These are phyloP conservation scores for Dictyostelium intermedium DNA, from an alignment of 78 protist genomes.

Conservation along the genomic window DNA sequence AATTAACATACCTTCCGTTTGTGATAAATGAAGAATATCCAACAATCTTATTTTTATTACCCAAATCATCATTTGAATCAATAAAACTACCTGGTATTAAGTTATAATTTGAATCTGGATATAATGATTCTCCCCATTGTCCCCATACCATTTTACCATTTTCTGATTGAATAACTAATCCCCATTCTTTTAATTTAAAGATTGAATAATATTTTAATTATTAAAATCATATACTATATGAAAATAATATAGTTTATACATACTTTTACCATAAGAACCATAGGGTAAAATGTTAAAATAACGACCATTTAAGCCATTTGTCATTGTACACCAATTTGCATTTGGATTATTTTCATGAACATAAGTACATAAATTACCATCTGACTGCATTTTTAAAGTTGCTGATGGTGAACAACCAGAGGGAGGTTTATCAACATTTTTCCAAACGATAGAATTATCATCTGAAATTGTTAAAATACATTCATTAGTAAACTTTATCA, in stretches of 20 bases:
- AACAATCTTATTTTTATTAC: too few relatives aligned
- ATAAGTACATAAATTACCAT: background rate
- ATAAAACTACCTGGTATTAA: background rate
- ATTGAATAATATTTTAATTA: too few relatives aligned
- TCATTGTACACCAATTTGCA: background rate
- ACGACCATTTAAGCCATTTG: background rate
- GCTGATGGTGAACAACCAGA: background rate
- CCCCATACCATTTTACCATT: constrained; percentile 38
- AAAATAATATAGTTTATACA: background rate
- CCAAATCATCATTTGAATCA: too few relatives aligned
- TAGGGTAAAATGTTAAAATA: background rate
- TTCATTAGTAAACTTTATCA: background rate
- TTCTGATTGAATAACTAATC: background rate
- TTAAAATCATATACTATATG: too few relatives aligned
- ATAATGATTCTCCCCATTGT: background rate
- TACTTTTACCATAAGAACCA: background rate
- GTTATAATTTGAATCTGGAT: background rate
- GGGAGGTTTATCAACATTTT: background rate
- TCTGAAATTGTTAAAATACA: background rate
- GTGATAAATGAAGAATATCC: too few relatives aligned
- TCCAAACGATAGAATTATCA: background rate
- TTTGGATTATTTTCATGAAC: background rate
- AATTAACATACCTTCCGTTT: too few relatives aligned
- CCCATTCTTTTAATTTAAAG: too few relatives aligned
- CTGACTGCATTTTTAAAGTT: background rate